Evolutionary conservation across 306 rosid species (phyloP).

Genomic region (Begonia peltatifolia): DNA sequence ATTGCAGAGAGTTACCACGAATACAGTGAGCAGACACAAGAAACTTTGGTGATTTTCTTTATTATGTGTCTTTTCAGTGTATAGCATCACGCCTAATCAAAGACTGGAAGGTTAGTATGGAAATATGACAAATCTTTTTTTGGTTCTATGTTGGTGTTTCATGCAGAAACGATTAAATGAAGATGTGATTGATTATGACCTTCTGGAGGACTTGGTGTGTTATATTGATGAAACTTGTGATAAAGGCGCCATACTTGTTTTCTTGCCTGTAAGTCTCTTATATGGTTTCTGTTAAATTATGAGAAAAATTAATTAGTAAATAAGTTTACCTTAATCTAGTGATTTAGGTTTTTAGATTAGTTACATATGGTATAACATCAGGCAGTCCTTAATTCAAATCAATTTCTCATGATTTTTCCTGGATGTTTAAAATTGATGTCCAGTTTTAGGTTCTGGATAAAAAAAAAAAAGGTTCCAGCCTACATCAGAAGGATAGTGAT

Average conservation of each 20-base stretch:
- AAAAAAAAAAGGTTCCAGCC: too few relatives aligned
- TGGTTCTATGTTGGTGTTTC: not conserved
- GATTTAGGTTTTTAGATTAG: too few relatives aligned
- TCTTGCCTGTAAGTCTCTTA: slow-evolving; percentile 67
- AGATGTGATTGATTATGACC: slow-evolving; percentile 88
- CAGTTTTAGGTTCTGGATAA: too few relatives aligned
- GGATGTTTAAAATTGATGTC: too few relatives aligned
- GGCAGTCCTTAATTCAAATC: too few relatives aligned
- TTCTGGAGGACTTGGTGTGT: slow-evolving; percentile 79
- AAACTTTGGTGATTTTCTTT: slow-evolving; percentile 49
- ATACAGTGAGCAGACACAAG: slow-evolving; percentile 62
- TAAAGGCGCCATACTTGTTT: slow-evolving; percentile 85
- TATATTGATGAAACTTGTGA: slow-evolving; percentile 58
- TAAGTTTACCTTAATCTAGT: too few relatives aligned
- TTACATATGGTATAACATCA: too few relatives aligned
- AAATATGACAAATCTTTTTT: too few relatives aligned
- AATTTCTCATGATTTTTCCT: too few relatives aligned
- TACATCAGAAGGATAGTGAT: too few relatives aligned
- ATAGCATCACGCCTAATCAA: too few relatives aligned
- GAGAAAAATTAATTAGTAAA: not conserved
- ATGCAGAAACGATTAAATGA: slow-evolving; percentile 70
- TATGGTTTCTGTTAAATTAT: slow-evolving; percentile 11
- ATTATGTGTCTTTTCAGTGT: slow-evolving; percentile 1
- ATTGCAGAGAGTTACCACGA: slow-evolving; percentile 40
- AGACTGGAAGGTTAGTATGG: too few relatives aligned